phyloP scores from a whole-genome alignment of 1,284 basidiomycete species.

The Sporisorium reilianum region DNA sequence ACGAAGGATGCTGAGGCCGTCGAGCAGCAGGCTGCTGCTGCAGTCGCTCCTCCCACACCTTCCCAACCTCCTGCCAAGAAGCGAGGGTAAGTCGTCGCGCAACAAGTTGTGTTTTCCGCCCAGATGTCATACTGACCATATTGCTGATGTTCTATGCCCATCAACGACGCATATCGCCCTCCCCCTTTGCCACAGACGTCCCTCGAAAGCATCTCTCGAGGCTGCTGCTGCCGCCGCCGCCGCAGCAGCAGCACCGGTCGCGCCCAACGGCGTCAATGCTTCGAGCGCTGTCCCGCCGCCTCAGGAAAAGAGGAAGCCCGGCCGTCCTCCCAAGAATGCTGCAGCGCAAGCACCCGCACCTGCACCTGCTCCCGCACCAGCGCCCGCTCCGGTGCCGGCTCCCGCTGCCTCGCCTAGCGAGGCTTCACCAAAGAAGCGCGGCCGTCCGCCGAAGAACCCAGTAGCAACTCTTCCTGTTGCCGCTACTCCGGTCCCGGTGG shows the following conservation, averaged over 20 bases:
- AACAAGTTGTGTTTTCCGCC: not conserved
- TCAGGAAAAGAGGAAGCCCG: conserved; percentile 25
- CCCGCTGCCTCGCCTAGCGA: conserved; percentile 9
- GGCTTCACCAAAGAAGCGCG: conserved; percentile 32
- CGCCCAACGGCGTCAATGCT: conserved; percentile 11
- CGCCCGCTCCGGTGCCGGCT: conserved; percentile 8
- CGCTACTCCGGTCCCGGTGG: not conserved
- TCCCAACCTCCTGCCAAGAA: conserved; percentile 34
- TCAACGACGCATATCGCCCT: not conserved
- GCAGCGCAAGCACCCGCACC: conserved; percentile 13
- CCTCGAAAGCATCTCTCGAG: conserved; percentile 29
- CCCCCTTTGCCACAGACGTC: conserved; percentile 20
- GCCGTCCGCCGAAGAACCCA: conserved; percentile 33
- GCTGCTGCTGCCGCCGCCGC: conserved; percentile 10
- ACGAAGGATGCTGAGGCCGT: conserved; percentile 13
- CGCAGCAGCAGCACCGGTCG: conserved; percentile 2
- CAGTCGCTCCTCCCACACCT: conserved; percentile 5
- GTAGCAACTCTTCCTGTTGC: conserved; percentile 6
- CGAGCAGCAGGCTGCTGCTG: conserved; percentile 12
- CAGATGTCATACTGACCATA: not conserved
- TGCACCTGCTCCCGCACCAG: conserved; percentile 8
- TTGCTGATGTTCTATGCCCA: not conserved
- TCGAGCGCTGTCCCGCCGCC: conserved; percentile 7
- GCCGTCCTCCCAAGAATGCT: conserved; percentile 33
- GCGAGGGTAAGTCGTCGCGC: conserved; percentile 32